Conservation (phyloP, 805 yeast species). For the Priceomyces melissophilus region DNA sequence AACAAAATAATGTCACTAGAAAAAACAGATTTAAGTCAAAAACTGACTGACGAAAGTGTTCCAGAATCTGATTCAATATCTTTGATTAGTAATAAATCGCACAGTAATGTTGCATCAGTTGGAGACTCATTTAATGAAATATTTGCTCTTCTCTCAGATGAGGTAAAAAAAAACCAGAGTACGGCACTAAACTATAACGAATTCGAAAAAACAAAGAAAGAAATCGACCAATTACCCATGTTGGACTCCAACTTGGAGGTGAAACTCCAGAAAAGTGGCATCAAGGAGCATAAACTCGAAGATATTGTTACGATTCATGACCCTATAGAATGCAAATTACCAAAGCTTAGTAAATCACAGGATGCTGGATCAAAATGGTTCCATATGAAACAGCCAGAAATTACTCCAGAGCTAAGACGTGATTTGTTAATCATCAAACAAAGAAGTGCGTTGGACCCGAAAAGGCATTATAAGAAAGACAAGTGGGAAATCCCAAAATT, state of each 20-base stretch:
- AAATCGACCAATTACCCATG: conserved; percentile 38
- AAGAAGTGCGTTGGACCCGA: conserved; percentile 90
- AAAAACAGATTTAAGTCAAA: no score
- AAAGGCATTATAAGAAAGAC: conserved; percentile 89
- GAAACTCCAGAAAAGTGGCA: conserved; percentile 12
- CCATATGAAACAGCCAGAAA: conserved; percentile 68
- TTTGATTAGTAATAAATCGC: background rate
- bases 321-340: conserved; percentile 30
- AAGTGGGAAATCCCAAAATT: conserved; percentile 72
- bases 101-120: background rate
- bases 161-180: conserved; percentile 11
- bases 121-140: conserved; percentile 25
- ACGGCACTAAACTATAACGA: conserved; percentile 13
- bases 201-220: conserved; percentile 32
- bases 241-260: conserved; percentile 30
- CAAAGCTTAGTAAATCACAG: conserved; percentile 14
- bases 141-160: conserved; percentile 27
- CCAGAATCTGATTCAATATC: no score
- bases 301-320: conserved; percentile 42
- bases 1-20: no score
- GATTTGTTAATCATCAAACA: conserved; percentile 78
- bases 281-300: conserved; percentile 3
- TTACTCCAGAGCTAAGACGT: conserved; percentile 67
- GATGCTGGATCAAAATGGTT: conserved; percentile 72
- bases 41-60: no score